These are phyloP conservation scores for Kwoniella europaea DNA, from an alignment of 768 basidiomycete genomes.

Conservation along the genomic window DNA sequence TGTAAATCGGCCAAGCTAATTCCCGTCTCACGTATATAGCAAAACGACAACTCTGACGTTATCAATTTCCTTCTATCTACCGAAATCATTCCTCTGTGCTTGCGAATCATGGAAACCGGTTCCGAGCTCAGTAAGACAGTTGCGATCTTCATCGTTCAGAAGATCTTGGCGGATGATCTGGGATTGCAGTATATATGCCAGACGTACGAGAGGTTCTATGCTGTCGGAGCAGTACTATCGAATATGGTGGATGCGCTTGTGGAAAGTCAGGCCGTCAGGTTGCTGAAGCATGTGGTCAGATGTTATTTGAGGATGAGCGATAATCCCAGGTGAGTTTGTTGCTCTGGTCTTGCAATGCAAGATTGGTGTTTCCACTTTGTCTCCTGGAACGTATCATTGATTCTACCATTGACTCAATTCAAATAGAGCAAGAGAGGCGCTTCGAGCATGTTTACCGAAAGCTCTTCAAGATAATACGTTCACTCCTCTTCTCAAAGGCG, in stretches of 20 bases:
- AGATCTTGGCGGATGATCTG: slow-evolving; percentile 90
- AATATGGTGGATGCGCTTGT: slow-evolving; percentile 99
- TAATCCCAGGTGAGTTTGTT: slow-evolving; percentile 75
- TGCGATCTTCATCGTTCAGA: slow-evolving; percentile 99
- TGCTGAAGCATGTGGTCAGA: slow-evolving; percentile 96
- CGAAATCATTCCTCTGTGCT: slow-evolving; percentile 98
- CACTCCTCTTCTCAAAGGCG: slow-evolving; percentile 87
- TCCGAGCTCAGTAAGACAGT: slow-evolving; percentile 98
- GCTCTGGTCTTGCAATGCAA: not conserved
- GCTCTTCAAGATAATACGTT: slow-evolving; percentile 94
- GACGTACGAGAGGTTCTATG: slow-evolving; percentile 99
- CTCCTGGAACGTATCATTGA: not conserved
- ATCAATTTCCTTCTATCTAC: slow-evolving; percentile 99
- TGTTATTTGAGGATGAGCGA: slow-evolving; percentile 96
- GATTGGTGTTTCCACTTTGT: too few species aligned
- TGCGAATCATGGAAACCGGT: slow-evolving; percentile 99
- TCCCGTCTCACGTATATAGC: slow-evolving; percentile 63
- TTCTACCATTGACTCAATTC: not conserved
- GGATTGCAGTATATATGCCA: slow-evolving; percentile 98
- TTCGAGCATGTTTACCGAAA: slow-evolving; percentile 93
- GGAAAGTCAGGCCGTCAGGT: slow-evolving; percentile 93
- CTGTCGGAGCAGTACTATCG: slow-evolving; percentile 95
- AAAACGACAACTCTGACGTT: slow-evolving; percentile 99
- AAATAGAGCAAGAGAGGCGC: slow-evolving; percentile 85
- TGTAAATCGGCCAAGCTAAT: too few species aligned